phyloP scores from a whole-genome alignment of 2,329 filamentous ascomycete genomes.

The Colletotrichum tropicicola region DNA sequence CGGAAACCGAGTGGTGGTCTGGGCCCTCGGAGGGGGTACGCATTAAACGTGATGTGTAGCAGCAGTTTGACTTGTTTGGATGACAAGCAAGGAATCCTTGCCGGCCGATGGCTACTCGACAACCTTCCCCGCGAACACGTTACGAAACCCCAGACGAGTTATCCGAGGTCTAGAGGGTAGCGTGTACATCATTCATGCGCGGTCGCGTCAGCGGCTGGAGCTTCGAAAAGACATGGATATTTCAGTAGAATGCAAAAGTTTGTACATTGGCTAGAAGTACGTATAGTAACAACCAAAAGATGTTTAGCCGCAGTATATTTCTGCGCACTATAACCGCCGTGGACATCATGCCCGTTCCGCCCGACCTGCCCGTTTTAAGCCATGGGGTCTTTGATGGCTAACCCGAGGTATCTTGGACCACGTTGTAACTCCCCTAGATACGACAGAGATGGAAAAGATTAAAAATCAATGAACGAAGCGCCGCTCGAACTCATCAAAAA shows the following conservation, averaged over 20 bases:
- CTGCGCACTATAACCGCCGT: conserved; percentile 2
- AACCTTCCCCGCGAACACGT: conserved; percentile 16
- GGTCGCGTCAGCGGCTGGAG: not conserved
- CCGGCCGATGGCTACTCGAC: not conserved
- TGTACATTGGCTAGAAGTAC: conserved; percentile 20
- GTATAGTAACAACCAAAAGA: conserved; percentile 1
- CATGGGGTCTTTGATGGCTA: conserved; percentile 28
- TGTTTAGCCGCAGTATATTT: not conserved
- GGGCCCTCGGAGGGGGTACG: not conserved
- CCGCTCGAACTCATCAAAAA: conserved; percentile 83
- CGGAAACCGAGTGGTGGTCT: not conserved
- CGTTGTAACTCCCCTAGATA: conserved; percentile 27
- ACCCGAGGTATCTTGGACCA: conserved; percentile 29
- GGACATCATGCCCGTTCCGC: not conserved
- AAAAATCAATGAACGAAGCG: conserved; percentile 63
- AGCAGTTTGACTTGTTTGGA: conserved; percentile 9
- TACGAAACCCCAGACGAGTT: not conserved
- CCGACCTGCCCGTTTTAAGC: conserved; percentile 26
- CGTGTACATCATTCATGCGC: not conserved
- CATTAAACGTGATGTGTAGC: conserved; percentile 1
- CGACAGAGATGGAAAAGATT: not conserved
- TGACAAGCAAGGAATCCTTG: conserved; percentile 25
- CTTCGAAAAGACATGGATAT: not conserved
- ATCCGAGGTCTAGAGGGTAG: conserved; percentile 5
- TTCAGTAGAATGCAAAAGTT: not conserved